A percentile compares a stretch with the other conserved stretches of the same genome.
Conservation (phyloP, 2,329 filamentous ascomycete species). For the Hortaea sp. region DNA sequence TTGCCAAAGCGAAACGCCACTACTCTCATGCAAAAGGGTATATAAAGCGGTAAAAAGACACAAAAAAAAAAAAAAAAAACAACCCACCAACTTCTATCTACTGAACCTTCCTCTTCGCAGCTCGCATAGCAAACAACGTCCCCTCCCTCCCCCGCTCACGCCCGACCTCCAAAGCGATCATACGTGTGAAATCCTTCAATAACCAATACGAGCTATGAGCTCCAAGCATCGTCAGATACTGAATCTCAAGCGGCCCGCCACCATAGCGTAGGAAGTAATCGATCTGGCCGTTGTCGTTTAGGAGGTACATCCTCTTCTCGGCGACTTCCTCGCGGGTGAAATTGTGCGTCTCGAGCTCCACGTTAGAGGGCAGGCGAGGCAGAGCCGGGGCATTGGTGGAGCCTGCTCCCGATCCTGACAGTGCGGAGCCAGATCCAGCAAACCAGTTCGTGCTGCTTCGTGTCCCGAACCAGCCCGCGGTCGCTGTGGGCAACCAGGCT, state of each 20-base stretch:
- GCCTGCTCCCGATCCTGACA: slow-evolving; percentile 3
- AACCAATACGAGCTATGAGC: slow-evolving; percentile 94
- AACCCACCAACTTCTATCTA: too few species aligned
- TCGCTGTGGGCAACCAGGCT: slow-evolving; percentile 67
- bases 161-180: slow-evolving; percentile 82
- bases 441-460: slow-evolving; percentile 30
- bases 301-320: slow-evolving; percentile 72
- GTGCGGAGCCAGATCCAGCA: slow-evolving; percentile 19
- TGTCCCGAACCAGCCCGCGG: slow-evolving; percentile 38
- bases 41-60: too few species aligned
- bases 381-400: slow-evolving; percentile 23
- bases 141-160: slow-evolving; percentile 57
- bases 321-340: slow-evolving; percentile 88
- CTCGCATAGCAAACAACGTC: slow-evolving; percentile 44
- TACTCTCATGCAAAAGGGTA: too few species aligned
- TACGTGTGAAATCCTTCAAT: slow-evolving; percentile 74
- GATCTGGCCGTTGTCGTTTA: slow-evolving; percentile 95
- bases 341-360: slow-evolving; percentile 94
- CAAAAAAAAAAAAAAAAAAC: too few species aligned
- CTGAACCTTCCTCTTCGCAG: slow-evolving; percentile 37
- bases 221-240: slow-evolving; percentile 94
- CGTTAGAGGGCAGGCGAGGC: slow-evolving; percentile 36
- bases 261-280: slow-evolving; percentile 81
- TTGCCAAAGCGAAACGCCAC: too few species aligned
- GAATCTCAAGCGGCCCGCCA: slow-evolving; percentile 80